phyloP scores from a whole-genome alignment of 768 basidiomycete species.

The Agrocybe praecox region DNA sequence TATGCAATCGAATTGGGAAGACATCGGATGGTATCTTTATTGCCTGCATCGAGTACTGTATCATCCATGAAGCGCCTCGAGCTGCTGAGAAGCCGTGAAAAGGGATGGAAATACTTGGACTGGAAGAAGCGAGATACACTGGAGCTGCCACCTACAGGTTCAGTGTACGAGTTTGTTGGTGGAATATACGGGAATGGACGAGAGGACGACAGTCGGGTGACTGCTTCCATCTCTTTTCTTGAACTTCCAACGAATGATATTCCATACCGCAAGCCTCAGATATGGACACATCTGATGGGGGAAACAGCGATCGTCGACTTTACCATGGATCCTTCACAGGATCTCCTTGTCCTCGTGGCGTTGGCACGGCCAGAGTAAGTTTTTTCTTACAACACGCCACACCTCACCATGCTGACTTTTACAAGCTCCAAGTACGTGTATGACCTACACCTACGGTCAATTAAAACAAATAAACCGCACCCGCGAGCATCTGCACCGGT shows the following conservation, averaged over 20 bases:
- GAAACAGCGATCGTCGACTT: slow-evolving; percentile 52
- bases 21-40: slow-evolving; percentile 42
- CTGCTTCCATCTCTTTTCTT: slow-evolving; percentile 50
- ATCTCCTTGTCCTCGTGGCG: slow-evolving; percentile 53
- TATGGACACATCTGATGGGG: slow-evolving; percentile 47
- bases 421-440: slow-evolving; percentile 44
- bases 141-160: slow-evolving; percentile 44
- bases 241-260: slow-evolving; percentile 43
- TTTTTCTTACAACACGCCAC: not conserved
- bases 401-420: slow-evolving; percentile 2
- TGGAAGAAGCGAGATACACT: slow-evolving; percentile 40
- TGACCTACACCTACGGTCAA: slow-evolving; percentile 51
- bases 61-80: slow-evolving; percentile 43
- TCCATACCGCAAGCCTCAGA: slow-evolving; percentile 25
- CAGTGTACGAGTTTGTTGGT: slow-evolving; percentile 53
- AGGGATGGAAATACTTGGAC: slow-evolving; percentile 47
- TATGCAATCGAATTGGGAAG: slow-evolving; percentile 53
- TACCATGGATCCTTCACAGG: slow-evolving; percentile 58
- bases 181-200: slow-evolving; percentile 53
- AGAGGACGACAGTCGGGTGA: slow-evolving; percentile 42
- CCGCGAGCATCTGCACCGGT: slow-evolving; percentile 40
- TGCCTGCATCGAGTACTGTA: slow-evolving; percentile 28
- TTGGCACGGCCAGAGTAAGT: slow-evolving; percentile 44
- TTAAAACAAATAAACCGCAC: slow-evolving; percentile 54
- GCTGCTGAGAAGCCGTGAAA: slow-evolving; percentile 42